Conservation (phyloP, 140 eudicot genomes). For the Stevia rebaudiana region DNA sequence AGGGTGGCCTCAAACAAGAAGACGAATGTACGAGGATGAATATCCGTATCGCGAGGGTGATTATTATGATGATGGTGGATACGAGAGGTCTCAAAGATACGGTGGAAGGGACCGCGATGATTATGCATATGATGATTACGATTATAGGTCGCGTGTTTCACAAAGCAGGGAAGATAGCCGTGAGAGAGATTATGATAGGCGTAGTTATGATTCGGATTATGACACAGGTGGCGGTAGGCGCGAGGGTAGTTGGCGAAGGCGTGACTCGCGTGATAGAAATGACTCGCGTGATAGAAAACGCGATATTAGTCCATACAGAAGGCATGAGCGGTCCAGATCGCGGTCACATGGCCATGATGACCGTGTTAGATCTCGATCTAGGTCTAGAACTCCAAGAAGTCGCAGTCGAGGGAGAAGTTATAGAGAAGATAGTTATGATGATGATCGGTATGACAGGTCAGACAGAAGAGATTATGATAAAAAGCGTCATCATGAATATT, state of each 20-base stretch:
- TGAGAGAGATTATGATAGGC: constrained; percentile 78
- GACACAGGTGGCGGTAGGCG: constrained; percentile 80
- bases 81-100: constrained; percentile 65
- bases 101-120: constrained; percentile 72
- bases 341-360: constrained; percentile 79
- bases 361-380: constrained; percentile 73
- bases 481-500: constrained; percentile 58
- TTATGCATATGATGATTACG: constrained; percentile 76
- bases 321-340: constrained; percentile 71
- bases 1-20: constrained; percentile 71
- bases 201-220: constrained; percentile 82
- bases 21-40: constrained; percentile 74
- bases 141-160: constrained; percentile 52
- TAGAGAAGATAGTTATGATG: constrained; percentile 90
- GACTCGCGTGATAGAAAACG: constrained; percentile 79
- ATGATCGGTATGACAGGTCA: constrained; percentile 59
- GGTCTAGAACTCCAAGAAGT: constrained; percentile 54
- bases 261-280: constrained; percentile 77
- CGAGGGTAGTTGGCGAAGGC: constrained; percentile 75
- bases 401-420: constrained; percentile 80
- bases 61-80: constrained; percentile 41
- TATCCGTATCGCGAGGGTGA: constrained; percentile 48
- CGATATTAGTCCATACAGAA: constrained; percentile 63
- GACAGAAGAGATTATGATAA: constrained; percentile 78
- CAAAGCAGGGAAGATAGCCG: constrained; percentile 72